Percentiles rank a stretch among this genome's conserved stretches.
phyloP scores from a whole-genome alignment of 2,329 filamentous ascomycete genomes.

The Ustilaginoidea virens region DNA sequence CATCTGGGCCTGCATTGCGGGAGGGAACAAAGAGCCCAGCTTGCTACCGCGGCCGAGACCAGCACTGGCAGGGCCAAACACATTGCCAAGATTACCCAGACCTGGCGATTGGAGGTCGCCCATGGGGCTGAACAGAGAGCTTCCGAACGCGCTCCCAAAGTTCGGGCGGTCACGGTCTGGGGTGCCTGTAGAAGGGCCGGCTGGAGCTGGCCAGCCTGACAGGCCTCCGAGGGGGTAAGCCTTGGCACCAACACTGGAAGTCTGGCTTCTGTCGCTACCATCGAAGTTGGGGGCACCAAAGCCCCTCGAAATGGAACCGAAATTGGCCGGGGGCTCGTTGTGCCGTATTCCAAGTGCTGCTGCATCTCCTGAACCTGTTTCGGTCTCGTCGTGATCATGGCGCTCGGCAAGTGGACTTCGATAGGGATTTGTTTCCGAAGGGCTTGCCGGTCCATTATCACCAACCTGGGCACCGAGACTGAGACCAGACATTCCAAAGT shows the following conservation, averaged over 20 bases:
- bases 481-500: slow-evolving; percentile 48
- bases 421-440: slow-evolving; percentile 91
- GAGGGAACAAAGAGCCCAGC: slow-evolving; percentile 73
- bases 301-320: slow-evolving; percentile 38
- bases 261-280: slow-evolving; percentile 81
- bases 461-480: slow-evolving; percentile 42
- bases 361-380: slow-evolving; percentile 33
- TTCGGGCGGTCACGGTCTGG: slow-evolving; percentile 49
- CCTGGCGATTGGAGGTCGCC: slow-evolving; percentile 66
- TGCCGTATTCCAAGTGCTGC: slow-evolving; percentile 25
- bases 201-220: slow-evolving; percentile 44
- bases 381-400: slow-evolving; percentile 47
- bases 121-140: slow-evolving; percentile 62
- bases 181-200: slow-evolving; percentile 43
- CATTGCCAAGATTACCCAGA: slow-evolving; percentile 48
- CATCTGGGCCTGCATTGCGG: slow-evolving; percentile 85
- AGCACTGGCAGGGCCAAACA: slow-evolving; percentile 50
- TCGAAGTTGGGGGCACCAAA: slow-evolving; percentile 39
- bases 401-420: slow-evolving; percentile 74
- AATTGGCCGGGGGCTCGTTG: slow-evolving; percentile 28
- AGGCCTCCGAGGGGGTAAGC: slow-evolving; percentile 52
- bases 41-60: slow-evolving; percentile 59
- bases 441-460: slow-evolving; percentile 61
- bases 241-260: slow-evolving; percentile 71
- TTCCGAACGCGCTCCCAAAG: slow-evolving; percentile 52